Evolutionary conservation across 768 basidiomycete species (phyloP), one percentile per base, ranked within the genome.

Genomic region (Flagelloscypha sp.): DNA sequence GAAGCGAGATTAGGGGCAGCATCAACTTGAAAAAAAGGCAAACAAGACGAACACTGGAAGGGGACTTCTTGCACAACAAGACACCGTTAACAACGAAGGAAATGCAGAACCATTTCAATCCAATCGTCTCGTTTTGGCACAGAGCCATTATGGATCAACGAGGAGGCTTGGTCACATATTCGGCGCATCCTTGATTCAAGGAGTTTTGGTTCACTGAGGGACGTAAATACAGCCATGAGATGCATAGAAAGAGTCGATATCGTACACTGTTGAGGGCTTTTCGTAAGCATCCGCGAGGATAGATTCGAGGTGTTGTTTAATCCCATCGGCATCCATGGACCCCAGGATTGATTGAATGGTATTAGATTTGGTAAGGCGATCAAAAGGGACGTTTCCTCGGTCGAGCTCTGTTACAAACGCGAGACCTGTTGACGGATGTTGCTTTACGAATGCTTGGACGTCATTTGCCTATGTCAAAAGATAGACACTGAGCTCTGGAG

Each of bases 331-430:
- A 45, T 82, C 75, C 71, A 92, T 78, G 23, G 72, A 74, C 3
- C 75, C 68, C 37, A 97, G 62, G 37, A 97, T 79, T 1, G 74
- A 72, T 59, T 94, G 90, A 23, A 97, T 73, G 1, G 88, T 94
- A 59, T 92, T 95, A 7, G 93, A 93, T 56, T 78, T 84, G 8
- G 93, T 94, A 38, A 94, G 56, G 55, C 74, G 82, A 59, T 99
- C 94, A 48, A 98, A 99, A 54, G 89, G 84, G 38, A 79, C 74
- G 48, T 72, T 80, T 7, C 90, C 69, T 13, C 86, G 87, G 1
- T 88, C 85, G 17, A 98, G 62, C 50, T 88, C 82, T 22, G 88
- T 61, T 48, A 99, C 78, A 25, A 97, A 62, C 6, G 88, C 73
- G 49, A 94, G 87, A 3, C 88, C 92, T 25, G 84, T 68, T 9